A percentile compares a stretch with the other conserved stretches of the same genome.
Evolutionary conservation across 2,329 filamentous ascomycete genomes (phyloP).

Genomic region (Amylocarpus encephaloides): DNA sequence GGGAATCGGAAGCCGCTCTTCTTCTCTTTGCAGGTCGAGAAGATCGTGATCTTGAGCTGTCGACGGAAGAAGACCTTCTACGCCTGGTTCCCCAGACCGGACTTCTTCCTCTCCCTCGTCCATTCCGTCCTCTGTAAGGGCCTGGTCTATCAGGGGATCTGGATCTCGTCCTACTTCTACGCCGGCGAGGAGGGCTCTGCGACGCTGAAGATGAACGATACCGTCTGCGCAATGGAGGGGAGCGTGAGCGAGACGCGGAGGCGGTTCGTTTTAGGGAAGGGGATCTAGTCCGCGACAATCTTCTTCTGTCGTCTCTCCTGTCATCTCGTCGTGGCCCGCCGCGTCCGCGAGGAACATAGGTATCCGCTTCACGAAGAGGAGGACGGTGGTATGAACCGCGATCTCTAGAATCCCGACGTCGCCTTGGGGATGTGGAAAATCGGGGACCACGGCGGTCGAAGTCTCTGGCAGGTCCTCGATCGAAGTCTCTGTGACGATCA

Average conservation of each 20-base stretch:
- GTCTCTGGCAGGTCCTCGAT: conserved; percentile 31
- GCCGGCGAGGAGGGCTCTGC: conserved; percentile 28
- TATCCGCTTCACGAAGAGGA: conserved; percentile 28
- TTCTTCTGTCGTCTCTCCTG: conserved; percentile 19
- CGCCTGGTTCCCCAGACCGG: conserved; percentile 28
- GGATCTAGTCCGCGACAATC: conserved; percentile 16
- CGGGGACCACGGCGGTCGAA: conserved; percentile 40
- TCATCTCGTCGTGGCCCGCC: conserved; percentile 27
- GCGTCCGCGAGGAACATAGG: conserved; percentile 31
- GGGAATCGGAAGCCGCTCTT: conserved; percentile 26
- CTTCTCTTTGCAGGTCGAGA: conserved; percentile 26
- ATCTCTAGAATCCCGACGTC: conserved; percentile 34
- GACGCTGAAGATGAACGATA: conserved; percentile 28
- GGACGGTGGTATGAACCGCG: conserved; percentile 29
- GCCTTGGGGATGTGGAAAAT: conserved; percentile 36
- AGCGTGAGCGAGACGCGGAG: conserved; percentile 29
- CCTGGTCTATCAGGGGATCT: conserved; percentile 27
- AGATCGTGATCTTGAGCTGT: conserved; percentile 24
- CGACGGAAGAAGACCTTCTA: conserved; percentile 22
- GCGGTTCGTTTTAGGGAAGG: conserved; percentile 17
- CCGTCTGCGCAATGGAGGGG: conserved; percentile 23
- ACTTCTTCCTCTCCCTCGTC: conserved; percentile 27
- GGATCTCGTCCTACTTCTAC: conserved; percentile 25
- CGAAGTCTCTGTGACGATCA: conserved; percentile 39
- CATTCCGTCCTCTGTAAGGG: conserved; percentile 26